phyloP scores from a whole-genome alignment of 257 asterid species.

The Solanum bukasovii region DNA sequence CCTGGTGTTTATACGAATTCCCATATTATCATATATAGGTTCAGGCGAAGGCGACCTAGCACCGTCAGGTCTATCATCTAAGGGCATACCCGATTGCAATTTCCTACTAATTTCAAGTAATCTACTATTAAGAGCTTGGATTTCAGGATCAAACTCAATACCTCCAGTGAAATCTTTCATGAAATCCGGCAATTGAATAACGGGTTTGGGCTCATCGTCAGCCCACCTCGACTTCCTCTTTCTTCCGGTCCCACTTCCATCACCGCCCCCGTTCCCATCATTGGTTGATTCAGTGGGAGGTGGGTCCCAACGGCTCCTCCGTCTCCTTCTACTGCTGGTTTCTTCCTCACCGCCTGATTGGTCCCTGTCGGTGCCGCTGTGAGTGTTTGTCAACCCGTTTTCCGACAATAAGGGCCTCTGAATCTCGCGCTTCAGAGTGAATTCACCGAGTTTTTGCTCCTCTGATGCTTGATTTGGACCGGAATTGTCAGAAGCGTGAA shows the following conservation, averaged over 20 bases:
- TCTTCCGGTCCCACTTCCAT: conserved; percentile 46
- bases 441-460: conserved; percentile 11
- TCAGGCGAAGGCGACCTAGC: conserved; percentile 97
- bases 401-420: conserved; percentile 53
- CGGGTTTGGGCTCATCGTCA: conserved; percentile 75
- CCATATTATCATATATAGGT: conserved; percentile 83
- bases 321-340: conserved; percentile 54
- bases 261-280: conserved; percentile 22
- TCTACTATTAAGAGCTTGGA: conserved; percentile 75
- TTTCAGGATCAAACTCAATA: conserved; percentile 83
- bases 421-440: conserved; percentile 18
- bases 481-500: not conserved
- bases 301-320: conserved; percentile 88
- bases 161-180: conserved; percentile 79
- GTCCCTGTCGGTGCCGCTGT: conserved; percentile 72
- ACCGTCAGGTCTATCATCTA: conserved; percentile 88
- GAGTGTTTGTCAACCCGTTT: conserved; percentile 51
- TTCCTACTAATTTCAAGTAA: conserved; percentile 79
- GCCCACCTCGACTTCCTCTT: conserved; percentile 96
- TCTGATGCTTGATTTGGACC: conserved; percentile 1
- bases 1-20: conserved; percentile 83
- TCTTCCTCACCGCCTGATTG: conserved; percentile 91
- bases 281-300: conserved; percentile 48
- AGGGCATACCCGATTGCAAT: conserved; percentile 75
- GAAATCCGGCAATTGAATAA: conserved; percentile 76